These are phyloP conservation scores for Leishmania aethiopica DNA, from an alignment of 208 protist species.

Conservation along the genomic window DNA sequence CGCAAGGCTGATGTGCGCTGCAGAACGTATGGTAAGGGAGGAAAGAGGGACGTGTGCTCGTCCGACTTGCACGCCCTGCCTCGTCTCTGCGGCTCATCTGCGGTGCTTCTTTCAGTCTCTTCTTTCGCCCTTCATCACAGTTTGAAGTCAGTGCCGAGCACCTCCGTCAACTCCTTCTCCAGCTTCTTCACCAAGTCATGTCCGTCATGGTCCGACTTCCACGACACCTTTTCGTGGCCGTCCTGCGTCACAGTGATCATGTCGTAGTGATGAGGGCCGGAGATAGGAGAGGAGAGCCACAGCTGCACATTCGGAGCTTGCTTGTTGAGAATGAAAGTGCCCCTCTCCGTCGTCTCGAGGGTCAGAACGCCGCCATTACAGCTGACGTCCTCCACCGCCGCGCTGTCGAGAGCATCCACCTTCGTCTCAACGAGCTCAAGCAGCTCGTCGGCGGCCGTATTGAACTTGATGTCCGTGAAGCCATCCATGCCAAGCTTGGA, in stretches of 20 bases:
- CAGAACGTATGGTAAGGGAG: neutral
- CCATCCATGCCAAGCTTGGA: slow-evolving; percentile 84
- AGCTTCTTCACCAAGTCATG: slow-evolving; percentile 68
- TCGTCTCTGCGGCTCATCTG: neutral
- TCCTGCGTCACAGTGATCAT: slow-evolving; percentile 40
- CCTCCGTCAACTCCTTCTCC: slow-evolving; percentile 67
- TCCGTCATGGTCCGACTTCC: slow-evolving; percentile 64
- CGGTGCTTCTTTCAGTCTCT: neutral
- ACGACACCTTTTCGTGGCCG: slow-evolving; percentile 36
- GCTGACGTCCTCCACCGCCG: slow-evolving; percentile 68
- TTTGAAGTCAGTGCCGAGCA: slow-evolving; percentile 34
- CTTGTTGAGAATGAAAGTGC: slow-evolving; percentile 92
- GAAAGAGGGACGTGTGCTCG: neutral
- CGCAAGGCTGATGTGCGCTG: neutral
- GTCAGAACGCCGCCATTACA: slow-evolving; percentile 75
- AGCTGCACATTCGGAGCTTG: slow-evolving; percentile 92
- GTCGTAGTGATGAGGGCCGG: slow-evolving; percentile 91
- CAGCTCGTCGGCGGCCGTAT: slow-evolving; percentile 70
- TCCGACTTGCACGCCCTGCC: neutral
- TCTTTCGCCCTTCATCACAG: slow-evolving; percentile 16
- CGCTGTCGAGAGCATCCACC: slow-evolving; percentile 58
- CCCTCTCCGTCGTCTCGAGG: slow-evolving; percentile 58
- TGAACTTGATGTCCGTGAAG: slow-evolving; percentile 81
- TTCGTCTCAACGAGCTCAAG: slow-evolving; percentile 61
- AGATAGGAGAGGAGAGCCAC: slow-evolving; percentile 93